phyloP scores from a whole-genome alignment of 2,329 filamentous ascomycete species.

The Trichoderma oligosporum region DNA sequence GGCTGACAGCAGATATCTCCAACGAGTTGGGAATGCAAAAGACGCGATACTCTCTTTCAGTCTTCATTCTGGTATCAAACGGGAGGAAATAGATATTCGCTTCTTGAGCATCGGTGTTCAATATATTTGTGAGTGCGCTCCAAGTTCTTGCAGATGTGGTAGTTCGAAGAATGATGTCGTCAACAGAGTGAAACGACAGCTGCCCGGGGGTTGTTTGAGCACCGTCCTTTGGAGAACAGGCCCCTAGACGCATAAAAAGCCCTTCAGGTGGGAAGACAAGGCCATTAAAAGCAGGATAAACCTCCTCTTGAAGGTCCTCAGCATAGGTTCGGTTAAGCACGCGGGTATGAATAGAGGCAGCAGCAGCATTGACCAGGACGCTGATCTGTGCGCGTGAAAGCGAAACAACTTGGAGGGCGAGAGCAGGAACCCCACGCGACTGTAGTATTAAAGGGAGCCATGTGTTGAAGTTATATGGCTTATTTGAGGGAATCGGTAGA shows the following conservation, averaged over 20 bases:
- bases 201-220: conserved; percentile 24
- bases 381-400: conserved; percentile 30
- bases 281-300: conserved; percentile 26
- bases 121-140: conserved; percentile 31
- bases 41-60: conserved; percentile 39
- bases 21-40: conserved; percentile 38
- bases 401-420: conserved; percentile 29
- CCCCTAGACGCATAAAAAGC: conserved; percentile 42
- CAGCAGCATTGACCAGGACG: conserved; percentile 31
- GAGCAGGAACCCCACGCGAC: conserved; percentile 30
- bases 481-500: conserved; percentile 29
- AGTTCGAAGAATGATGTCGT: conserved; percentile 37
- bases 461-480: conserved; percentile 38
- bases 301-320: conserved; percentile 34
- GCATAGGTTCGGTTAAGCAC: conserved; percentile 30
- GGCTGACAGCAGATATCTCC: conserved; percentile 38
- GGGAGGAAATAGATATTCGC: conserved; percentile 39
- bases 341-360: conserved; percentile 32
- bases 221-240: conserved; percentile 44
- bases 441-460: conserved; percentile 41
- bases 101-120: conserved; percentile 21
- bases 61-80: conserved; percentile 39
- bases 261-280: conserved; percentile 33
- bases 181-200: conserved; percentile 28
- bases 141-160: conserved; percentile 38